phyloP scores from a whole-genome alignment of 164 flowering plant genomes.

The Magnolia kwangsiensis region DNA sequence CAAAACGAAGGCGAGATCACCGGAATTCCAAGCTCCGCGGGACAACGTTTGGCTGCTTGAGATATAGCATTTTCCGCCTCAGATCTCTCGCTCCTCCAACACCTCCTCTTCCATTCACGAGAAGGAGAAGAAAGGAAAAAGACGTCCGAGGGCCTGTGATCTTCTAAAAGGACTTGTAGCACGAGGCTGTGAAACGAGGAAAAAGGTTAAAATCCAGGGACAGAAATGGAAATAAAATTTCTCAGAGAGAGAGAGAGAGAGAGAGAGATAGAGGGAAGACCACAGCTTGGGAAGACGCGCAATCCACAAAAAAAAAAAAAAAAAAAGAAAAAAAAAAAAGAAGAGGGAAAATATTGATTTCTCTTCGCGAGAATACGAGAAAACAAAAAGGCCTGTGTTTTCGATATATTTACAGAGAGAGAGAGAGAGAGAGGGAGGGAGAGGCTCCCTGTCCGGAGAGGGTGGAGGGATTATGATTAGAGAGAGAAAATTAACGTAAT shows the following conservation, averaged over 20 bases:
- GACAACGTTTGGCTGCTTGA: conserved; percentile 49
- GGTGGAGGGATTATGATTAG: neutral
- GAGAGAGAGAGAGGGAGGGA: neutral
- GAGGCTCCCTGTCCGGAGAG: neutral
- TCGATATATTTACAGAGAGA: neutral
- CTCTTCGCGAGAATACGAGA: neutral
- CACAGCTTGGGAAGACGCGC: conserved; percentile 10
- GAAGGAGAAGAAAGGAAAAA: neutral
- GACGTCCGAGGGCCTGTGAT: conserved; percentile 3
- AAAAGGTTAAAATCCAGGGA: conserved; percentile 2
- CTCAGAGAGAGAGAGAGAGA: neutral
- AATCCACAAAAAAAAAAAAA: neutral
- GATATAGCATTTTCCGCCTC: conserved; percentile 38
- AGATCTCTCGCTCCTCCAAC: conserved; percentile 8
- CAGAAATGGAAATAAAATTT: neutral
- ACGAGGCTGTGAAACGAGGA: neutral
- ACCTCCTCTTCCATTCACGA: conserved; percentile 23
- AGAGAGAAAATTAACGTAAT: neutral
- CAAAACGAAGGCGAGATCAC: conserved; percentile 11
- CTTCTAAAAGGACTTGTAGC: conserved; percentile 2
- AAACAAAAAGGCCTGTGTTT: too few relatives aligned
- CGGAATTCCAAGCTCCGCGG: conserved; percentile 1
- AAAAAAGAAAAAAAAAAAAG: too few relatives aligned
- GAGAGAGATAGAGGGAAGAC: conserved; percentile 12
- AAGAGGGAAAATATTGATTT: neutral